Conservation (phyloP, 768 basidiomycete species). For the Suillus decipiens region DNA sequence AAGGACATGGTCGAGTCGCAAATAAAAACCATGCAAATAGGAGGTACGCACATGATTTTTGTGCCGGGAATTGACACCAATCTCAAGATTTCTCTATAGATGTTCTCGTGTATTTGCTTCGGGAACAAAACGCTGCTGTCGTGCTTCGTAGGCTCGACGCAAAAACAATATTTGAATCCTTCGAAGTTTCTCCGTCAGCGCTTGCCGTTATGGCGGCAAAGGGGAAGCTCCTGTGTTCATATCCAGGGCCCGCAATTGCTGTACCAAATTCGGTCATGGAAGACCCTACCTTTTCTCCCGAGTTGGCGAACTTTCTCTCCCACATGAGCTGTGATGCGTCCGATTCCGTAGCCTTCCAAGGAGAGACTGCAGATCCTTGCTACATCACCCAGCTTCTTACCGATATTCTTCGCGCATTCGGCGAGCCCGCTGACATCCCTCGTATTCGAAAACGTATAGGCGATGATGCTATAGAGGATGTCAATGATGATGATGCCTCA, state of each 20-base stretch:
- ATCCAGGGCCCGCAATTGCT: constrained; percentile 45
- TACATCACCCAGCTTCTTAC: constrained; percentile 49
- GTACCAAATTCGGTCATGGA: constrained; percentile 32
- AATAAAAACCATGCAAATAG: constrained; percentile 22
- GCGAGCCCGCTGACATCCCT: constrained; percentile 18
- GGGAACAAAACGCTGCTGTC: constrained; percentile 50
- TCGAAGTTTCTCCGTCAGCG: constrained; percentile 43
- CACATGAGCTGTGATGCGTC: constrained; percentile 27
- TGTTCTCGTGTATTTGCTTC: constrained; percentile 38
- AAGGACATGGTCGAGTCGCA: constrained; percentile 9
- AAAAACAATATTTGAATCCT: constrained; percentile 41
- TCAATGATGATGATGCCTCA: too few species aligned
- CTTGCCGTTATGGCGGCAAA: constrained; percentile 33
- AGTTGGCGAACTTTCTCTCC: constrained; percentile 41
- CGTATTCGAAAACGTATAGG: constrained; percentile 35
- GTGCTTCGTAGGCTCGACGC: constrained; percentile 32
- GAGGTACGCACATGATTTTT: constrained; percentile 20
- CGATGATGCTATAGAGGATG: too few species aligned
- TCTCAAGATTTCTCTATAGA: constrained; percentile 27
- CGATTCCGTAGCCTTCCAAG: constrained; percentile 28
- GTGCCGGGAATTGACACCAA: not conserved
- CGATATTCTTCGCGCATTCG: constrained; percentile 42
- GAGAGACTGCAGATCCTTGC: constrained; percentile 35
- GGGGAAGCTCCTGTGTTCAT: constrained; percentile 47
- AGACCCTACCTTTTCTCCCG: constrained; percentile 31